Base-by-base conservation (phyloP, 495 filamentous ascomycete species). In the Aspergillus heteromorphus region DNA sequence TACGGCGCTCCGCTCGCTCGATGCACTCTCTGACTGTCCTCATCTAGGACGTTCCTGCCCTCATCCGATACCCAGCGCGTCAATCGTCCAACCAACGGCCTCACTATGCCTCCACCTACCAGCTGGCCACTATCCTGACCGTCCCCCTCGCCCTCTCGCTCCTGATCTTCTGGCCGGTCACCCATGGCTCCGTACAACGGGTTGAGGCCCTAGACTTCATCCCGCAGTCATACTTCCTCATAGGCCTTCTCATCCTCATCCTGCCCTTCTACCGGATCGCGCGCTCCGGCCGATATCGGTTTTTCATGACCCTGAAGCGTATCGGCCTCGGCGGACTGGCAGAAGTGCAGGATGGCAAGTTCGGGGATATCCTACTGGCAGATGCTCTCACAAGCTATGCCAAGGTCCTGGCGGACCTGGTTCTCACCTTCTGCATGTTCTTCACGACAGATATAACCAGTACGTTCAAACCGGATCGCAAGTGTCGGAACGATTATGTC, bases 341-440 rank as follows among this genome's bases (percentile, higher is more conserved):
- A 8, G 83, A 88, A 66, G 68, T 85, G 6, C 81, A 87, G 48
- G 84, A 91, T 72, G 89, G 89, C 34, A 95, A 92, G 63, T 98
- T 98, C 62, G 91, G 88, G 40, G 93, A 98, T 65, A 86, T 97
- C 51, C 73, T 98, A 38, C 78, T 97, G n/a, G 91, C 93, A 7
- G 93, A 98, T 78, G 92, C 87, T 30, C 72, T 98, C 54, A 98
- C 93, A 8, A 92, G 87, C 58, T 98, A 97, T 67, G 86, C 93
- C 40, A 95, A 91, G 61, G 84, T 96, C 21, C 74, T 97, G 2
- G 92, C 84, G 4, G 95, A 97, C 67, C 71, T 96, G n/a, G 93
- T 87, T 65, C 83, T 96, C 45, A 83, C 85, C 27, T 72, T 88
- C 40, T 97, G 91, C 80, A 95, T 96, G 91, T 91, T 96, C 70